phyloP scores from a whole-genome alignment of 371 early-diverging fungal species.

The Dinochytrium kinnereticum region DNA sequence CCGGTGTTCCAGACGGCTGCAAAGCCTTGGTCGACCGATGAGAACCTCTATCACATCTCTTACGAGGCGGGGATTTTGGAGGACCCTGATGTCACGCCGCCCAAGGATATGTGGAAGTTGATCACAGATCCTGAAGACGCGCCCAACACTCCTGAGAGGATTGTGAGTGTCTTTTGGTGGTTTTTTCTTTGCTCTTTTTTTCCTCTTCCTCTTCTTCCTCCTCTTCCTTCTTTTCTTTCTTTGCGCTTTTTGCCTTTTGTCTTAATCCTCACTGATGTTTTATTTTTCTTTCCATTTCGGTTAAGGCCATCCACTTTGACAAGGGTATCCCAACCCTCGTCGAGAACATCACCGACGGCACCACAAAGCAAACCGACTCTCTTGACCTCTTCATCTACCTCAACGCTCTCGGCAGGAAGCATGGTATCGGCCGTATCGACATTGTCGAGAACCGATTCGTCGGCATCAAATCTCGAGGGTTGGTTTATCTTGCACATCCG shows the following conservation, averaged over 20 bases:
- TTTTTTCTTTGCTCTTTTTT: no score
- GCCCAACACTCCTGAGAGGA: conserved; percentile 93
- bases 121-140: conserved; percentile 94
- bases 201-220: neutral
- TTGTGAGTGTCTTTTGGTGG: conserved; percentile 51
- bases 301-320: conserved; percentile 77
- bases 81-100: conserved; percentile 92
- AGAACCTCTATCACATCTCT: conserved; percentile 97
- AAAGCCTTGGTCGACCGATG: conserved; percentile 99
- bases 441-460: conserved; percentile 98
- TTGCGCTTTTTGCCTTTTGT: no score
- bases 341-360: conserved; percentile 76
- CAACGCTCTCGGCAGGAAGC: conserved; percentile 92
- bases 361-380: conserved; percentile 66
- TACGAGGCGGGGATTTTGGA: conserved; percentile 96
- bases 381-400: conserved; percentile 92
- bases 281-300: neutral
- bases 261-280: no score
- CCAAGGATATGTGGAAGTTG: conserved; percentile 97
- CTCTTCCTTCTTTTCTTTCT: neutral
- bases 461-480: conserved; percentile 96
- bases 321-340: conserved; percentile 89
- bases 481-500: neutral
- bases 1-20: conserved; percentile 94
- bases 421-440: conserved; percentile 96